Percentiles rank a stretch among this genome's conserved stretches.
Evolutionary conservation across 2,329 filamentous ascomycete species (phyloP).

Genomic region (Colletotrichum kahawae): DNA sequence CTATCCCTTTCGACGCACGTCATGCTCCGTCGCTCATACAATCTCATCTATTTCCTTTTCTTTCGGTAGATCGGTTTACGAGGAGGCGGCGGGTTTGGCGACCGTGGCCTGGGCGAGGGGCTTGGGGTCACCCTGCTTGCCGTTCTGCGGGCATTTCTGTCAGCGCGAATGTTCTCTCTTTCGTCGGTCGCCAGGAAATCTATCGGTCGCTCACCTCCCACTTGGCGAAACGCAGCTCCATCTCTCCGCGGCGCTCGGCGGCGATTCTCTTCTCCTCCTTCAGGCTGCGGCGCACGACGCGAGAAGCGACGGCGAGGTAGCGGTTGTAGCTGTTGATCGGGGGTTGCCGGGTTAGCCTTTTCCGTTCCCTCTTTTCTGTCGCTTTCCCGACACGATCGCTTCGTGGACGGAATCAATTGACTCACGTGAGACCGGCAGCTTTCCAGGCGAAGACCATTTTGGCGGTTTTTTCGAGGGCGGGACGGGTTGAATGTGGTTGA

Average conservation of each 20-base stretch:
- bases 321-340: constrained; percentile 87
- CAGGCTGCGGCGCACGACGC: constrained; percentile 93
- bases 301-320: constrained; percentile 94
- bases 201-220: constrained; percentile 77
- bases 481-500: constrained; percentile 29
- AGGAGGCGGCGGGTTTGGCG: constrained; percentile 43
- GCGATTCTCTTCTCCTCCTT: constrained; percentile 91
- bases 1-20: constrained; percentile 10
- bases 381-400: not conserved
- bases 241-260: constrained; percentile 89
- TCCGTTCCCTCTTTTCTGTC: constrained; percentile 21
- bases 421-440: constrained; percentile 94
- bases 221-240: constrained; percentile 89
- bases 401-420: constrained; percentile 30
- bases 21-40: not conserved
- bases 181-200: not conserved
- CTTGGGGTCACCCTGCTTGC: constrained; percentile 91
- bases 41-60: not conserved
- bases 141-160: constrained; percentile 68
- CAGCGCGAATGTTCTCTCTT: not conserved
- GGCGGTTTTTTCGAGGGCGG: constrained; percentile 39
- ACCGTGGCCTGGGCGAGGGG: constrained; percentile 64
- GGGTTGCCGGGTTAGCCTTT: constrained; percentile 37
- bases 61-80: constrained; percentile 28
- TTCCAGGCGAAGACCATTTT: constrained; percentile 99